These are phyloP conservation scores for Candida incommunis DNA, from an alignment of 805 yeast genomes.

Conservation along the genomic window DNA sequence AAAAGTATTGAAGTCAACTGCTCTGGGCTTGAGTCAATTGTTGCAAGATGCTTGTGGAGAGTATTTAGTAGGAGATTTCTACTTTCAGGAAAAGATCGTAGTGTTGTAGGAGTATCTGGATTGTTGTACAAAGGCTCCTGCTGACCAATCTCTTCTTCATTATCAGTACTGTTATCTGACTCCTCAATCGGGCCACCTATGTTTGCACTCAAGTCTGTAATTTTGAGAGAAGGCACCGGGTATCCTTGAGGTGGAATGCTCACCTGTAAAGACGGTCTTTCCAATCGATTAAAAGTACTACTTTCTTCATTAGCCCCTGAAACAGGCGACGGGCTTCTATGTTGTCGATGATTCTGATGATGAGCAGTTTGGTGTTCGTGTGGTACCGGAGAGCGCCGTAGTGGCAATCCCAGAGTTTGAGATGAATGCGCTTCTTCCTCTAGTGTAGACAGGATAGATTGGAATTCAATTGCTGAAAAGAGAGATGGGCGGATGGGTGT, in stretches of 20 bases:
- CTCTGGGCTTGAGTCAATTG: background rate
- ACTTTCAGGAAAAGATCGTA: background rate
- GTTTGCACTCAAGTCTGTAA: background rate
- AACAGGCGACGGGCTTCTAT: no score
- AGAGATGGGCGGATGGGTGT: conserved; percentile 23
- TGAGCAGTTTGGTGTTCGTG: no score
- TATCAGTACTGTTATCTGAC: background rate
- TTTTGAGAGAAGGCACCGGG: background rate
- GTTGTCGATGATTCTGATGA: no score
- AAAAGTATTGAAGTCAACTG: conserved; percentile 6
- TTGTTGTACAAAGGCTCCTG: background rate
- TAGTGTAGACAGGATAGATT: background rate
- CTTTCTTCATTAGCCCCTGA: no score
- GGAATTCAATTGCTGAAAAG: conserved; percentile 26
- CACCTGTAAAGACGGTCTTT: background rate
- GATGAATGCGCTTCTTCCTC: background rate
- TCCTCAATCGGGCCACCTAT: background rate
- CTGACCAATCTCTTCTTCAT: background rate
- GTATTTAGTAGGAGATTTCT: background rate
- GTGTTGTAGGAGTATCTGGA: background rate
- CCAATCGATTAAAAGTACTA: no score
- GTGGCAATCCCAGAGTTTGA: background rate
- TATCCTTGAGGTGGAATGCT: background rate
- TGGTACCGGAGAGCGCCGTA: background rate
- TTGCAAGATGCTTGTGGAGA: background rate